These are phyloP conservation scores for Colletotrichum simmondsii DNA, from an alignment of 2,329 filamentous ascomycete species.

Conservation along the genomic window DNA sequence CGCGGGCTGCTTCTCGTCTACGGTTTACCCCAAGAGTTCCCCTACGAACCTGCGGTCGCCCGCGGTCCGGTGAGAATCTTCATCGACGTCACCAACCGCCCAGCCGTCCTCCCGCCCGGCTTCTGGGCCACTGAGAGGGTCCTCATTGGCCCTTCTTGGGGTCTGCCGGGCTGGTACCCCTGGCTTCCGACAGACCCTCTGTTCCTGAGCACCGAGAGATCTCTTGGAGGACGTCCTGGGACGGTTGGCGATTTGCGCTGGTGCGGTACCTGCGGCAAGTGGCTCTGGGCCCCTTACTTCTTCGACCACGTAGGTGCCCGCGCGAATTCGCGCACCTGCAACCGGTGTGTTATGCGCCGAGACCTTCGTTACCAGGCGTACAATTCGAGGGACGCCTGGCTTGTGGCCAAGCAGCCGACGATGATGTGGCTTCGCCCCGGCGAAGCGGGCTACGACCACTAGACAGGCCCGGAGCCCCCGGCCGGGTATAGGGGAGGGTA, in stretches of 20 bases:
- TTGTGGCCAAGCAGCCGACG: background rate
- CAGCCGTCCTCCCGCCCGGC: background rate
- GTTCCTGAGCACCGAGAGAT: too few relatives aligned
- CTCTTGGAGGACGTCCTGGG: too few relatives aligned
- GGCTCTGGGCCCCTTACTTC: background rate
- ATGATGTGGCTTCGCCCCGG: background rate
- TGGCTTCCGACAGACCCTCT: too few relatives aligned
- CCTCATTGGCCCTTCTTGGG: background rate
- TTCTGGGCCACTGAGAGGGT: background rate
- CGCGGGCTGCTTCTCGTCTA: too few relatives aligned
- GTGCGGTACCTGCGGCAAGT: background rate
- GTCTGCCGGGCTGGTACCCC: background rate
- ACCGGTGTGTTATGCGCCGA: background rate
- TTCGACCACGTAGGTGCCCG: background rate
- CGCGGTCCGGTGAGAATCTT: background rate
- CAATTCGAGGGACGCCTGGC: background rate
- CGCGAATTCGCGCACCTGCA: background rate
- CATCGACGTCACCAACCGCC: too few relatives aligned
- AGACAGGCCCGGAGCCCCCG: too few relatives aligned
- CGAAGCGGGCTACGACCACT: background rate
- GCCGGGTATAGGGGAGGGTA: background rate
- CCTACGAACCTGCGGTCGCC: background rate
- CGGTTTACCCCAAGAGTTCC: too few relatives aligned
- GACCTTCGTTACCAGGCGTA: background rate
- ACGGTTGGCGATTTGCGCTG: too few relatives aligned